These are phyloP conservation scores for Flaveria brownii DNA, from an alignment of 129 eudicot species.

Conservation along the genomic window DNA sequence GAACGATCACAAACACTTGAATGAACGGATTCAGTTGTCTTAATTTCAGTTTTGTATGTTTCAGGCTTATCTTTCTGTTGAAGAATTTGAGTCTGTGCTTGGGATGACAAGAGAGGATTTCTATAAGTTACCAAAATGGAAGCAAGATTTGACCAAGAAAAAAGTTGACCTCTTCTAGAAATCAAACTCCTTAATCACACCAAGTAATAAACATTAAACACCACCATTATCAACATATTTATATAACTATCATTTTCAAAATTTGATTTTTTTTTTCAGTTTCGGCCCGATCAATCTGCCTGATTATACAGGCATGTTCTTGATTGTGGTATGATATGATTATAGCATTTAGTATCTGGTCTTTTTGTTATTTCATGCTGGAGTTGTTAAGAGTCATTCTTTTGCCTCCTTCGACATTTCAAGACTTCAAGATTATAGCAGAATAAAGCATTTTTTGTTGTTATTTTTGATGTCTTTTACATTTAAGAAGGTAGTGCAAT, in stretches of 20 bases:
- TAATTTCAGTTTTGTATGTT: no score
- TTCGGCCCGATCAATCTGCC: constrained; percentile 18
- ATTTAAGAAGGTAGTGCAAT: constrained; percentile 29
- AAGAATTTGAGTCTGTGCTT: constrained; percentile 22
- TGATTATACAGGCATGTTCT: constrained; percentile 17
- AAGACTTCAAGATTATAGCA: constrained; percentile 22
- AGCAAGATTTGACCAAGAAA: constrained; percentile 78
- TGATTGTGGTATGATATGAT: constrained; percentile 26
- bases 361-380: constrained; percentile 34
- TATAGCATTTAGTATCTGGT: constrained; percentile 35
- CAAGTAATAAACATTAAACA: constrained; percentile 31
- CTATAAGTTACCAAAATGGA: constrained; percentile 81
- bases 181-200: constrained; percentile 5
- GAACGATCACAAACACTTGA: no score
- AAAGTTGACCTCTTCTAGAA: constrained; percentile 78
- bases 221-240: constrained; percentile 20
- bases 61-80: no score
- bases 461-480: constrained; percentile 12
- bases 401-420: constrained; percentile 26
- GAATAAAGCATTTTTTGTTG: neutral
- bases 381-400: constrained; percentile 47
- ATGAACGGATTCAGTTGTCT: no score
- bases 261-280: constrained; percentile 15
- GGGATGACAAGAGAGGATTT: constrained; percentile 71
- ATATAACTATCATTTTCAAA: constrained; percentile 15